A percentile compares a stretch with the other conserved stretches of the same genome.
These are phyloP conservation scores for Coniochaeta ligniaria DNA, from an alignment of 2,329 filamentous ascomycete species.

Conservation along the genomic window DNA sequence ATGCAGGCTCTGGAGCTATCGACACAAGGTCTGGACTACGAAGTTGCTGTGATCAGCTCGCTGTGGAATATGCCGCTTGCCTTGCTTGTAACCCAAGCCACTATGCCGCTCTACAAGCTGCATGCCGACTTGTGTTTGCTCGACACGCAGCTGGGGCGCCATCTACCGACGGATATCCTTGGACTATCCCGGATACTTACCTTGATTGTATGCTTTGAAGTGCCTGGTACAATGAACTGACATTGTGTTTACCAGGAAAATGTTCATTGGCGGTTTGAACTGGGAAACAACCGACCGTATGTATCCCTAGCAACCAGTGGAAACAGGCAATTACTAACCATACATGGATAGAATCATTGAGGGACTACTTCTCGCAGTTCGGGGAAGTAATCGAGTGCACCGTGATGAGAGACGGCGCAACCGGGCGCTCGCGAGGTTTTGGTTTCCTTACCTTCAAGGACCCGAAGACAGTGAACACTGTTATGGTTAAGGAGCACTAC, in stretches of 20 bases:
- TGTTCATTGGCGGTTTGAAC: constrained; percentile 98
- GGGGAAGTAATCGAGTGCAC: constrained; percentile 97
- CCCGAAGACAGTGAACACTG: constrained; percentile 94
- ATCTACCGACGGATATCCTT: neutral
- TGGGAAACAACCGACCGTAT: constrained; percentile 99
- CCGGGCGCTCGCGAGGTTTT: constrained; percentile 89
- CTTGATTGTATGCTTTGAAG: constrained; percentile 1
- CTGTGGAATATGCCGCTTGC: neutral
- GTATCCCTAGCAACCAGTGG: constrained; percentile 24
- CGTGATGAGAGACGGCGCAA: constrained; percentile 96
- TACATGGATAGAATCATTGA: constrained; percentile 68
- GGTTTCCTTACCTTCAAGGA: constrained; percentile 98
- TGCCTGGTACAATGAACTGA: constrained; percentile 10
- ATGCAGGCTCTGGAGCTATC: neutral
- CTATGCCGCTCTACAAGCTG: neutral
- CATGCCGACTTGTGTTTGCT: neutral
- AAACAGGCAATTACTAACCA: constrained; percentile 5
- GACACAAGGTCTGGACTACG: neutral
- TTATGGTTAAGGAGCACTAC: constrained; percentile 99
- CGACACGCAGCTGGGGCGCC: neutral
- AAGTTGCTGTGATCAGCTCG: neutral
- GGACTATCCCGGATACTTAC: neutral
- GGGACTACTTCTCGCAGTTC: constrained; percentile 96
- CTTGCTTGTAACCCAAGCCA: neutral
- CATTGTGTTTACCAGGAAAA: constrained; percentile 62